phyloP scores from a whole-genome alignment of 2,329 filamentous ascomycete genomes.

The Acrocalymma vagum region DNA sequence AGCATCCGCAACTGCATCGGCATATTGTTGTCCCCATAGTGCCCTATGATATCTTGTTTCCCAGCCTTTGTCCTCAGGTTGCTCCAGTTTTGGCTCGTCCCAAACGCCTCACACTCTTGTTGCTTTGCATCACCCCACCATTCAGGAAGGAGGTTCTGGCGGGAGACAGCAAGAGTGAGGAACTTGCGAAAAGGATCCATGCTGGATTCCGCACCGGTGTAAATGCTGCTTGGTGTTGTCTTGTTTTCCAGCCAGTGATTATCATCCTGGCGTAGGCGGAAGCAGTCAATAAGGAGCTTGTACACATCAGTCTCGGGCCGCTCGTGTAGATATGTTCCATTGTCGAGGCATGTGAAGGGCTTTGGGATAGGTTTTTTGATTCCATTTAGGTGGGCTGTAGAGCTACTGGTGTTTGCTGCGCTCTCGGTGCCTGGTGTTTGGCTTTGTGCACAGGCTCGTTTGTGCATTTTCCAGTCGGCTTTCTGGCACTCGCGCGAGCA shows the following conservation, averaged over 20 bases:
- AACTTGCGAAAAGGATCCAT: slow-evolving; percentile 28
- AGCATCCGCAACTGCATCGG: slow-evolving; percentile 40
- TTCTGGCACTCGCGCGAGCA: slow-evolving; percentile 45
- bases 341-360: slow-evolving; percentile 30
- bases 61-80: slow-evolving; percentile 16
- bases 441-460: slow-evolving; percentile 32
- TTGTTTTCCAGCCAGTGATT: slow-evolving; percentile 22
- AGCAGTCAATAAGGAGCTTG: slow-evolving; percentile 40
- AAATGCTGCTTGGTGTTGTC: slow-evolving; percentile 21
- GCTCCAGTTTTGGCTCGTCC: slow-evolving; percentile 23
- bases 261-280: slow-evolving; percentile 34
- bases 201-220: slow-evolving; percentile 22
- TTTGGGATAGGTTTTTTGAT: slow-evolving; percentile 28
- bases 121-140: slow-evolving; percentile 32
- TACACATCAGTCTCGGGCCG: slow-evolving; percentile 32
- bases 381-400: slow-evolving; percentile 7
- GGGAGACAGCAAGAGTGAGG: slow-evolving; percentile 14
- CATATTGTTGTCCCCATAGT: slow-evolving; percentile 29
- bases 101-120: slow-evolving; percentile 28
- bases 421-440: slow-evolving; percentile 10
- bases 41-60: slow-evolving; percentile 26
- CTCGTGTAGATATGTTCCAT: slow-evolving; percentile 33
- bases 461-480: slow-evolving; percentile 43
- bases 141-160: slow-evolving; percentile 22
- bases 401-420: slow-evolving; percentile 7